Conservation (phyloP, 179 eudicot genomes). For the Corrigiola litoralis region DNA sequence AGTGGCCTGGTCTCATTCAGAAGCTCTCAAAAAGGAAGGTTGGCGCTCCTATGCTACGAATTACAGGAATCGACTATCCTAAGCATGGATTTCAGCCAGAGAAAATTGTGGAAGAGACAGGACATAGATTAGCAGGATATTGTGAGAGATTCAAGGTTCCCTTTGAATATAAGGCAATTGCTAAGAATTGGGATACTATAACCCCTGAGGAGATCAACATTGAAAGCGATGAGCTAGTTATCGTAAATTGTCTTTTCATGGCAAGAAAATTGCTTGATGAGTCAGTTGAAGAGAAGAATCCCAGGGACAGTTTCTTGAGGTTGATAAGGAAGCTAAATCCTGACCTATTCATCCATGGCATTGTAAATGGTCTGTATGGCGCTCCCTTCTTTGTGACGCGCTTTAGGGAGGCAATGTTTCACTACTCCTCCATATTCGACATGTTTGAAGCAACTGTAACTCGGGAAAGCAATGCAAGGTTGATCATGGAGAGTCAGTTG, state of each 20-base stretch:
- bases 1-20: constrained; percentile 42
- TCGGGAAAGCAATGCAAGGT: constrained; percentile 29
- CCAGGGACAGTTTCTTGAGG: constrained; percentile 39
- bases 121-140: constrained; percentile 35
- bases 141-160: constrained; percentile 45
- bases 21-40: constrained; percentile 14
- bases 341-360: constrained; percentile 31
- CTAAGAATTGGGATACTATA: constrained; percentile 37
- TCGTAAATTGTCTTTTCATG: constrained; percentile 33
- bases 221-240: constrained; percentile 30
- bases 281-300: constrained; percentile 30
- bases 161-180: constrained; percentile 41
- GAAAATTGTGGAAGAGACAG: constrained; percentile 35
- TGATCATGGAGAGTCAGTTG: constrained; percentile 33
- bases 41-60: constrained; percentile 35
- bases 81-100: constrained; percentile 38
- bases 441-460: constrained; percentile 35
- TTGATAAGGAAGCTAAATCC: constrained; percentile 37
- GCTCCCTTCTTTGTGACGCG: constrained; percentile 45
- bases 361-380: constrained; percentile 34
- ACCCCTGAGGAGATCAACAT: constrained; percentile 36
- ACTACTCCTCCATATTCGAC: constrained; percentile 35
- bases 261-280: constrained; percentile 38
- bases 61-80: constrained; percentile 41
- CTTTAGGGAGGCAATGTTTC: constrained; percentile 36